phyloP scores from a whole-genome alignment of 768 basidiomycete genomes.

The Collybiopsis confluens region DNA sequence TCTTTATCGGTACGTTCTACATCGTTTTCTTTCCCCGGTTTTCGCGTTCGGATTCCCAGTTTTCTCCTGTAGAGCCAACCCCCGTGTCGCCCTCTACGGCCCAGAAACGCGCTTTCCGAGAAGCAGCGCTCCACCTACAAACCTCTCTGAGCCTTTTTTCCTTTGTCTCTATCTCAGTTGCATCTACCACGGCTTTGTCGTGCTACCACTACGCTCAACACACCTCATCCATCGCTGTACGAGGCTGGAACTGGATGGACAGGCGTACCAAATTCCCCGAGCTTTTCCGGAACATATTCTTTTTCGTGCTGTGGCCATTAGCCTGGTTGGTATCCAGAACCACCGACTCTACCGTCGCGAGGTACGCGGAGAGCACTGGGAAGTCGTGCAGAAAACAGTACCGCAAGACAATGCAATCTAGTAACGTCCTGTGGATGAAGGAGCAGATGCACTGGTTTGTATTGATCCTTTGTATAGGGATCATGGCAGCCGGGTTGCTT shows the following conservation, averaged over 20 bases:
- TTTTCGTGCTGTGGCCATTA: background rate
- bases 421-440: background rate
- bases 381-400: background rate
- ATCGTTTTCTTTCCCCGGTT: too few relatives aligned
- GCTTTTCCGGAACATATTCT: background rate
- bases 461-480: background rate
- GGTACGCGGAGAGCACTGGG: background rate
- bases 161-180: background rate
- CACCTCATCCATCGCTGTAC: background rate
- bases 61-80: background rate
- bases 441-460: background rate
- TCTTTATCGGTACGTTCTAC: slow-evolving; percentile 3
- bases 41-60: background rate
- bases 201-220: background rate
- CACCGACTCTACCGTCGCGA: background rate
- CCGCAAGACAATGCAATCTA: background rate
- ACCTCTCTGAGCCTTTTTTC: background rate
- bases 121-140: slow-evolving; percentile 1
- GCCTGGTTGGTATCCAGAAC: background rate
- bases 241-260: background rate
- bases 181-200: background rate
- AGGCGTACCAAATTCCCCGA: background rate
- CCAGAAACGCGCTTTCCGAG: slow-evolving; percentile 5
- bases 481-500: background rate
- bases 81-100: background rate